phyloP scores from a whole-genome alignment of 164 flowering plant genomes.

The Chimonanthus salicifolius region DNA sequence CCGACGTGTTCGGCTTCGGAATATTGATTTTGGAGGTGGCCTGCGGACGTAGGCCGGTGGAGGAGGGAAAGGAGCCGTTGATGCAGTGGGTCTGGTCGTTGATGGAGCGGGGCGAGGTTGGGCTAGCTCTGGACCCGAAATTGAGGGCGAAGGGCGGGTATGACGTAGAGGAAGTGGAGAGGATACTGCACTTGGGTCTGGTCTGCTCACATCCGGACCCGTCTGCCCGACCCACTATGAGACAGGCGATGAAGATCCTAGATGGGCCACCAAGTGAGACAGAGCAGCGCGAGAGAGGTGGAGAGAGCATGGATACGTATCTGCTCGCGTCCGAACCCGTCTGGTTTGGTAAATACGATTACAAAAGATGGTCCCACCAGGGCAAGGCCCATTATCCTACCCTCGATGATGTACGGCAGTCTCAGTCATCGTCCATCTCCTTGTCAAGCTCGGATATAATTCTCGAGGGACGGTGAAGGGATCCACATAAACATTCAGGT shows the following conservation, averaged over 20 bases:
- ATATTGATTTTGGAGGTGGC: constrained; percentile 35
- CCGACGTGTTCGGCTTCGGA: constrained; percentile 48
- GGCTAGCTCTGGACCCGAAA: constrained; percentile 28
- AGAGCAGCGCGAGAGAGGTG: not conserved
- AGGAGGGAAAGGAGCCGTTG: constrained; percentile 30
- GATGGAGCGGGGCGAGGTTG: constrained; percentile 29
- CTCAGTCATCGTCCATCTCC: constrained; percentile 20
- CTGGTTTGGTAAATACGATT: constrained; percentile 18
- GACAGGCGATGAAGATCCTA: constrained; percentile 33
- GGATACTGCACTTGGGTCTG: constrained; percentile 35
- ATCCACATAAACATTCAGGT: not conserved
- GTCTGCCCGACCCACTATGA: constrained; percentile 35
- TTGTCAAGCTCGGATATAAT: constrained; percentile 25
- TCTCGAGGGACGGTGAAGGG: constrained; percentile 23
- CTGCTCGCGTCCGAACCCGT: constrained; percentile 21
- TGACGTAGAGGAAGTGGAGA: constrained; percentile 22
- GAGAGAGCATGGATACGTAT: constrained; percentile 21
- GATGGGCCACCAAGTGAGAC: constrained; percentile 14
- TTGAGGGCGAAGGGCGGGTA: constrained; percentile 18
- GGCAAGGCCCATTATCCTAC: constrained; percentile 24
- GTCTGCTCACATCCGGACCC: constrained; percentile 37
- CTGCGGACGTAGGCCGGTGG: constrained; percentile 37
- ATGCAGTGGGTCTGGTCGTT: constrained; percentile 36
- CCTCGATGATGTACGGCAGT: constrained; percentile 23
- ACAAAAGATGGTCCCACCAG: not conserved